Conservation (phyloP, 2,329 filamentous ascomycete species). For the Capronia epimyces region DNA sequence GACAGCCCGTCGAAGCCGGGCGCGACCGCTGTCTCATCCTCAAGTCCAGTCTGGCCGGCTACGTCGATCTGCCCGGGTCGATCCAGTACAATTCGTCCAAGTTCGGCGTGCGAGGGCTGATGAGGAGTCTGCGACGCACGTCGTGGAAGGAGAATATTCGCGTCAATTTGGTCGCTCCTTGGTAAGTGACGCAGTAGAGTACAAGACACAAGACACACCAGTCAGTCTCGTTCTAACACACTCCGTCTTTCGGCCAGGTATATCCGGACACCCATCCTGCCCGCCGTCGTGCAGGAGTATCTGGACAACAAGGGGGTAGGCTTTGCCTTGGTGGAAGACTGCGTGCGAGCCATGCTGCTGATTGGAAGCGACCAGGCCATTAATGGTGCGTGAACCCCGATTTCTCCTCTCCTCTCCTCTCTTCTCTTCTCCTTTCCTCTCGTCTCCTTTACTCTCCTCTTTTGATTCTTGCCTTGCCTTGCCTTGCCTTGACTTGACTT, state of each 20-base stretch:
- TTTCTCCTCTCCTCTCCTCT: too few species aligned
- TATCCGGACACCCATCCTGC: constrained; percentile 1
- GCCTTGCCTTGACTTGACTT: too few species aligned
- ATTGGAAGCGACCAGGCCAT: constrained; percentile 34
- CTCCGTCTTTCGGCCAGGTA: background rate
- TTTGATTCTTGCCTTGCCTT: too few species aligned
- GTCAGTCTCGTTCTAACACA: background rate
- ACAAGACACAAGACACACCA: background rate
- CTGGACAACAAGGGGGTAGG: constrained; percentile 37
- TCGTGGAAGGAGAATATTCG: constrained; percentile 42
- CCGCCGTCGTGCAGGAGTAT: constrained; percentile 33
- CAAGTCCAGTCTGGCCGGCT: constrained; percentile 33
- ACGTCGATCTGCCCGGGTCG: constrained; percentile 39
- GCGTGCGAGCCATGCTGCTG: constrained; percentile 32
- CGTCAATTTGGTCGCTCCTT: constrained; percentile 46
- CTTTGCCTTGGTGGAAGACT: constrained; percentile 36
- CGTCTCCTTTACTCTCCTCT: too few species aligned
- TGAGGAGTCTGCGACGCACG: constrained; percentile 39
- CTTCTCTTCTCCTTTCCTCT: too few species aligned
- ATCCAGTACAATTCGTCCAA: constrained; percentile 44
- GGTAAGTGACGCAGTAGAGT: constrained; percentile 28
- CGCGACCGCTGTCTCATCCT: constrained; percentile 32
- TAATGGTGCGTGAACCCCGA: constrained; percentile 29
- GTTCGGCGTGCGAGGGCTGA: constrained; percentile 43
- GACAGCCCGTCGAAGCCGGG: constrained; percentile 28